Conservation (phyloP, 768 basidiomycete genomes). For the Cyclocybe aegerita region DNA sequence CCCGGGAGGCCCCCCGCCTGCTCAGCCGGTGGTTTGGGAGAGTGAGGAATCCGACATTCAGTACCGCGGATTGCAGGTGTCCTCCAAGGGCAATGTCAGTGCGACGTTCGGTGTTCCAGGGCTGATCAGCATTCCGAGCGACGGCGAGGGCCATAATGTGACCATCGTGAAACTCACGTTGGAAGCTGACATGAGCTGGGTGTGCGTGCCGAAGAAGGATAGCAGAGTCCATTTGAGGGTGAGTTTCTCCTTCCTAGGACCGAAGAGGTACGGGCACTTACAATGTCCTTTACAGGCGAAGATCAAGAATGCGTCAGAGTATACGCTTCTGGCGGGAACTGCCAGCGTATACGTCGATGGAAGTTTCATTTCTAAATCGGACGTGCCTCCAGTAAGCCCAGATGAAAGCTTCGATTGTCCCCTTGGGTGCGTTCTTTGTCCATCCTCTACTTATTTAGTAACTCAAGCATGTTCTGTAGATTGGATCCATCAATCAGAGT, state of each 20-base stretch:
- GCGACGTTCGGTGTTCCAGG: conserved; percentile 44
- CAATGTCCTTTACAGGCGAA: conserved; percentile 30
- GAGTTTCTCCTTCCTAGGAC: neutral
- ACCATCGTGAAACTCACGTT: conserved; percentile 36
- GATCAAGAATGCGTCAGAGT: conserved; percentile 55
- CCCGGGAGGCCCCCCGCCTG: neutral
- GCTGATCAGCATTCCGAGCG: conserved; percentile 39
- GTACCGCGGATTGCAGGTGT: conserved; percentile 25
- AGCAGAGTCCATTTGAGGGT: conserved; percentile 39
- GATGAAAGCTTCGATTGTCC: conserved; percentile 45
- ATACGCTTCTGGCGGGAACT: conserved; percentile 45
- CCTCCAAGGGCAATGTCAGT: conserved; percentile 35
- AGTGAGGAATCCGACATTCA: conserved; percentile 1
- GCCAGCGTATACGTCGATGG: conserved; percentile 57
- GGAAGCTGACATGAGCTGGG: conserved; percentile 42
- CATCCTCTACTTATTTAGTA: neutral
- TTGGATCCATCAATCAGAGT: conserved; percentile 40
- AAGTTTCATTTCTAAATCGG: conserved; percentile 50
- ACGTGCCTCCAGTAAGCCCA: conserved; percentile 40
- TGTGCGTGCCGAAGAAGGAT: conserved; percentile 38
- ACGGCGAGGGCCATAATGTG: conserved; percentile 38
- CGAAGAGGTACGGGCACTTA: neutral
- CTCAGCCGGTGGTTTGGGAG: neutral
- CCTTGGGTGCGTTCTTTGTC: conserved; percentile 35
- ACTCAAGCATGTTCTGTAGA: conserved; percentile 14